These are phyloP conservation scores for Heliamphora exappendiculata DNA, from an alignment of 148 eudicot species.

Conservation along the genomic window DNA sequence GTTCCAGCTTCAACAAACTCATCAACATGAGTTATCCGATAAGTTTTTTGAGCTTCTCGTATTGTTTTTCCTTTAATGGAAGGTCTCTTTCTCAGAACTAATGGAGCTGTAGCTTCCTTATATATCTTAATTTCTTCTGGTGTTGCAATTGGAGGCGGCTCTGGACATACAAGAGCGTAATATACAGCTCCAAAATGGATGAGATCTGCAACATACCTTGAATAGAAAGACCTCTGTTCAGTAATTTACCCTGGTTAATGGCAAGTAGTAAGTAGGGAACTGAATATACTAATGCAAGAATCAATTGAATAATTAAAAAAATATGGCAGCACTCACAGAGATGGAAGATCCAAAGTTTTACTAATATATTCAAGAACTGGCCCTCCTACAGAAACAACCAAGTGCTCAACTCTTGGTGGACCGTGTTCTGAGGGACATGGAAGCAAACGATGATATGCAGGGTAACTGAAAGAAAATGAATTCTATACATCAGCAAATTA, in stretches of 20 bases:
- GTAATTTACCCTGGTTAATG: not conserved
- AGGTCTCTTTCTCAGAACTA: slow-evolving; percentile 48
- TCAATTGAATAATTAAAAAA: not conserved
- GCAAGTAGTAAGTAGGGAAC: not conserved
- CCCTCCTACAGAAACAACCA: slow-evolving; percentile 76
- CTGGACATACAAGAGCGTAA: slow-evolving; percentile 84
- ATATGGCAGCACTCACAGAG: slow-evolving; percentile 46
- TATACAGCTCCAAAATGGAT: slow-evolving; percentile 91
- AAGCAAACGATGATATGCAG: slow-evolving; percentile 57
- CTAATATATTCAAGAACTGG: slow-evolving; percentile 65
- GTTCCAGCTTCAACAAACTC: slow-evolving; percentile 82
- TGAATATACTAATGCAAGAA: not conserved
- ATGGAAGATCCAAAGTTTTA: slow-evolving; percentile 69
- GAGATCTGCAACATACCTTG: slow-evolving; percentile 88
- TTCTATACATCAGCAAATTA: not conserved
- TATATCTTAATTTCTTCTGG: slow-evolving; percentile 59
- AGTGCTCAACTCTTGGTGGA: slow-evolving; percentile 86
- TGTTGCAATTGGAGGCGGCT: slow-evolving; percentile 78
- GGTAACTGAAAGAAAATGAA: slow-evolving; percentile 34
- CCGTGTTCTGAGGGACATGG: slow-evolving; percentile 59
- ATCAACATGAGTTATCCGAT: slow-evolving; percentile 47
- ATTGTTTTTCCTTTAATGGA: slow-evolving; percentile 85
- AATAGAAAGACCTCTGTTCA: slow-evolving; percentile 10
- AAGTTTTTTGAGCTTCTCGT: slow-evolving; percentile 88
- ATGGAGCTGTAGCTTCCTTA: slow-evolving; percentile 65